Evolutionary conservation across 2,329 filamentous ascomycete genomes (phyloP).

Genomic region (Sclerotiophoma versabilis): DNA sequence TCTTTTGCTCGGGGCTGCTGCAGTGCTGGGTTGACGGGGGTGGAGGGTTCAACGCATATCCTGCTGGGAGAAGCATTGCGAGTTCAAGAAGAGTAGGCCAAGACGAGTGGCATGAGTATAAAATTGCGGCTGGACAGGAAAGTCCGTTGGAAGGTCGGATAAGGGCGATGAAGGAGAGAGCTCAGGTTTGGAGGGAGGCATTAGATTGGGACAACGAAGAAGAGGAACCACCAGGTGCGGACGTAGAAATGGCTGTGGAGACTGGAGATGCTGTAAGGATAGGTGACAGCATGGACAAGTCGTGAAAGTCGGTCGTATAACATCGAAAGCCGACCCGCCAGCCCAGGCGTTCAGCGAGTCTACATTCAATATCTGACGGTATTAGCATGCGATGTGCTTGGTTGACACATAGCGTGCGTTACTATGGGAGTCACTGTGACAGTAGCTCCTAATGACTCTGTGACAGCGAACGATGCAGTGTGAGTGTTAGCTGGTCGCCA

Average conservation of each 20-base stretch:
- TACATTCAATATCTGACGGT: no score
- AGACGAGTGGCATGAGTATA: conserved; percentile 25
- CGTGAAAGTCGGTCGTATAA: no score
- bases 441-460: no score
- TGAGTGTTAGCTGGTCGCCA: neutral
- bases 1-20: conserved; percentile 38
- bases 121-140: conserved; percentile 14
- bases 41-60: conserved; percentile 40
- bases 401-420: neutral
- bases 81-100: conserved; percentile 22
- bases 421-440: neutral
- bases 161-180: conserved; percentile 19
- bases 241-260: conserved; percentile 6
- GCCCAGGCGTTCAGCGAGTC: no score
- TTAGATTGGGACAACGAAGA: conserved; percentile 21
- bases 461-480: neutral
- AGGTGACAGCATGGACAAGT: no score
- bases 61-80: conserved; percentile 34
- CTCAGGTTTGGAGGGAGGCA: conserved; percentile 29
- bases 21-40: conserved; percentile 38
- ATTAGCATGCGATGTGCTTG: no score
- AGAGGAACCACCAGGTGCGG: neutral
- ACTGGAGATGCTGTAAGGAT: neutral
- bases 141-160: conserved; percentile 23
- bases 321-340: no score